A percentile compares a stretch with the other conserved stretches of the same genome.
Conservation (phyloP, 2,329 filamentous ascomycete genomes). For the Bipolaris cookei region DNA sequence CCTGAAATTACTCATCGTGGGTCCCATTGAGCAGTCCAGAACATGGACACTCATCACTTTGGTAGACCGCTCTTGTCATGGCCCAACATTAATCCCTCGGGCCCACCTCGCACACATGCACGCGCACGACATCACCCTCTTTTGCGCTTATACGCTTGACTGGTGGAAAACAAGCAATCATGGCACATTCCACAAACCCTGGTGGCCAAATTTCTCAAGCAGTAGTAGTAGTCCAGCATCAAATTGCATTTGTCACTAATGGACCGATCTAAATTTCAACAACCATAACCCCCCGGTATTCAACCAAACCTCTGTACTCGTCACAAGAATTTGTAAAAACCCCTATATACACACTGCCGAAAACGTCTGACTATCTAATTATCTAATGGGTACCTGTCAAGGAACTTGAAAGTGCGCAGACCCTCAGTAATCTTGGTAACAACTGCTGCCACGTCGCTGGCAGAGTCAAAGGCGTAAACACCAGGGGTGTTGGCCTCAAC, state of each 20-base stretch:
- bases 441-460: slow-evolving; percentile 22
- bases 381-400: slow-evolving; percentile 68
- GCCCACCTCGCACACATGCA: not conserved
- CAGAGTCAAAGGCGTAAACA: slow-evolving; percentile 32
- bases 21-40: not conserved
- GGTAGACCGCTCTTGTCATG: not conserved
- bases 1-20: not conserved
- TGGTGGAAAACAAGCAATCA: not conserved
- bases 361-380: not conserved
- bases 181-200: not conserved
- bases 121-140: not conserved
- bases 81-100: not conserved
- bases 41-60: not conserved
- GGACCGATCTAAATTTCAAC: not conserved
- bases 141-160: not conserved
- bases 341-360: too few relatives aligned
- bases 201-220: not conserved
- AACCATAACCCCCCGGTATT: not conserved
- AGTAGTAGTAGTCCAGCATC: too few relatives aligned
- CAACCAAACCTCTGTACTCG: not conserved
- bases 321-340: not conserved
- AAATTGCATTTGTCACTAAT: not conserved
- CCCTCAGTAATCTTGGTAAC: slow-evolving; percentile 54
- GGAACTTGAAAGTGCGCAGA: slow-evolving; percentile 69
- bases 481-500: slow-evolving; percentile 54